These are phyloP conservation scores for Globisporangium spiculum DNA, from an alignment of 352 stramenopile species.

Conservation along the genomic window DNA sequence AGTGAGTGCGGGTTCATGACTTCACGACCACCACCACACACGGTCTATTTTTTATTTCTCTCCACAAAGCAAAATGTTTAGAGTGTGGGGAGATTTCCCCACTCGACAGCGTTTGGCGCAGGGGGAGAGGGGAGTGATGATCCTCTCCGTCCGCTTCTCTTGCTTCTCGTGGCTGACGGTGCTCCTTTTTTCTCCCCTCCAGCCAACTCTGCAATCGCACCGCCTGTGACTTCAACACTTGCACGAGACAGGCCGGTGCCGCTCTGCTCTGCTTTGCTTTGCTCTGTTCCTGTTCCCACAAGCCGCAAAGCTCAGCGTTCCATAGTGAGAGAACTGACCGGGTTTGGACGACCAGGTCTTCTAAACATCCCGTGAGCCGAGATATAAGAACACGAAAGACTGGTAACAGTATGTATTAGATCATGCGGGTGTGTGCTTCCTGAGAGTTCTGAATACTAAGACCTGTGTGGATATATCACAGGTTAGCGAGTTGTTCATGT, in stretches of 20 bases:
- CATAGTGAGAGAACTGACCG: not conserved
- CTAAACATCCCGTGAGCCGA: not conserved
- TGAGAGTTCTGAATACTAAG: not conserved
- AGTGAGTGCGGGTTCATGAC: too few relatives aligned
- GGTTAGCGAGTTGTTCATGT: too few relatives aligned
- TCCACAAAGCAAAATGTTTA: too few relatives aligned
- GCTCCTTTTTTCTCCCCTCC: not conserved
- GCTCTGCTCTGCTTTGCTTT: not conserved
- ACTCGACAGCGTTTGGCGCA: not conserved
- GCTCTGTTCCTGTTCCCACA: not conserved
- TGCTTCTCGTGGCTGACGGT: not conserved
- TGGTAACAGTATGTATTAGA: not conserved
- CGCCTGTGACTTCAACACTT: conserved; percentile 10
- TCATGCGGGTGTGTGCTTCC: not conserved
- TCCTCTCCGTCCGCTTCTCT: not conserved
- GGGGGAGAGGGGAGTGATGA: not conserved
- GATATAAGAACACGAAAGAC: too few relatives aligned
- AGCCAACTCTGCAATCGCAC: conserved; percentile 2
- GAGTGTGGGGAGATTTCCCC: too few relatives aligned
- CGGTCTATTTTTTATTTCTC: not conserved
- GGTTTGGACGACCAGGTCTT: not conserved
- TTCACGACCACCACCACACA: not conserved
- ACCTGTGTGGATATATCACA: too few relatives aligned
- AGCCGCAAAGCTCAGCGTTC: not conserved
- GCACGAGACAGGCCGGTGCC: not conserved